Evolutionary conservation across 1,284 basidiomycete genomes (phyloP).

Genomic region (Trichosporon coremiiforme): DNA sequence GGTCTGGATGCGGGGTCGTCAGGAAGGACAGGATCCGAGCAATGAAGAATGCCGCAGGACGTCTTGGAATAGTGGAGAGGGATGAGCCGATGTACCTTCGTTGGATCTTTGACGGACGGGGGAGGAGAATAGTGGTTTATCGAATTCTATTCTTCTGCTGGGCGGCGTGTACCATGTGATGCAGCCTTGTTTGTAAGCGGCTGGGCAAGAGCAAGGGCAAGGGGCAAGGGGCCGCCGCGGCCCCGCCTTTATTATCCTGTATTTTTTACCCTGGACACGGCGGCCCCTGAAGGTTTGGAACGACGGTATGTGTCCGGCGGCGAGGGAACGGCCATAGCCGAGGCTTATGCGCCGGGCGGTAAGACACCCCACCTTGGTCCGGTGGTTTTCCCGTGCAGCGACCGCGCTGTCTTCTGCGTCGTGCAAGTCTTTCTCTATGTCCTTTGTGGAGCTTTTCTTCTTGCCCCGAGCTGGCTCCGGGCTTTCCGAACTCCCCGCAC

Average conservation of each 20-base stretch:
- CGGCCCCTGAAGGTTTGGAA: no score
- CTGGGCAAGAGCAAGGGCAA: no score
- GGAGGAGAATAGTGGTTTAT: neutral
- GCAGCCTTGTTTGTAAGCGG: neutral
- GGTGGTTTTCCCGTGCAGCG: neutral
- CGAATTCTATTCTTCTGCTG: neutral
- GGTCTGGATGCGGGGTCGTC: neutral
- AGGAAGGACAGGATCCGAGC: neutral
- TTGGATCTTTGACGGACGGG: no score
- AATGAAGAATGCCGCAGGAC: no score
- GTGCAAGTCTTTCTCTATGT: neutral
- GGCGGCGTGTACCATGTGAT: constrained; percentile 1
- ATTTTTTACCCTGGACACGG: no score
- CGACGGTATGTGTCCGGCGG: no score
- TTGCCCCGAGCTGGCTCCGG: neutral
- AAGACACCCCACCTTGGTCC: neutral
- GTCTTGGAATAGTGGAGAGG: neutral
- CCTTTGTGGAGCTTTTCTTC: neutral
- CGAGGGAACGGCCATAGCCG: neutral
- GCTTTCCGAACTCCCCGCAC: neutral
- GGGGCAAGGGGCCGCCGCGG: neutral
- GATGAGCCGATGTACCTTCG: no score
- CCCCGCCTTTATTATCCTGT: neutral
- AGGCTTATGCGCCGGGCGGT: neutral
- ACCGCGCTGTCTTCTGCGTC: neutral